Base-by-base conservation (phyloP, 208 protist species). In the Vickermania spadyakhi region DNA sequence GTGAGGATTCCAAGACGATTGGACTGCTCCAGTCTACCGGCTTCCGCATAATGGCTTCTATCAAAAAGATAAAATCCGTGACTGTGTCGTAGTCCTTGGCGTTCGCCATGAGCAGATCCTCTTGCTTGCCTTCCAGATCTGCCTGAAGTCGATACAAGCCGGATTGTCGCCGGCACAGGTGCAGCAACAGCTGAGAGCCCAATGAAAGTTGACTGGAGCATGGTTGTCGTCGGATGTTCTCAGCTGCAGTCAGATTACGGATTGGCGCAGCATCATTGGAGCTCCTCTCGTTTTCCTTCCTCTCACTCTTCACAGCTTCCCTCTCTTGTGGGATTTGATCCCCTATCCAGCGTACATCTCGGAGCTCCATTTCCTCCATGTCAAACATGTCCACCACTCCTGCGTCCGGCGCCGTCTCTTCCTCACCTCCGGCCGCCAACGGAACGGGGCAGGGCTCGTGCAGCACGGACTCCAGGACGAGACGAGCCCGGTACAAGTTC, bases 161-260 rank as follows among this genome's bases (percentile, higher is more conserved):
- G 36, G 64, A 72, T 23, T 89, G 86, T 18, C 86, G 60, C 7
- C 82, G 77, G 58, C 82, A 89, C 0, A 93, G 70, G 58, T 93
- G 86, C 5, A 90, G 64, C 7, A 93, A 65, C 0, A 89, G 25
- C 3, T 64, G 70, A 60, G 85, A 75, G 2, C 86, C 86, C 13
- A 93, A 58, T 13, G 69, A 76, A 26, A 87, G 58, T 14, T 56
- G 22, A 1, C 3, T 5, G 22, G n/a, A 55, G 4, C 30, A 66
- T 42, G 36, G 36, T 18, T 26, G 30, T 30, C n/a, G 23, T 49
- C 49, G 22, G 7, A 7, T 56, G 13, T 58, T 26, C n/a, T n/a
- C n/a, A n/a, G n/a, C n/a, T n/a, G n/a, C n/a, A n/a, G n/a, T n/a
- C n/a, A n/a, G 7, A 21, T 30, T 45, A 25, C 41, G 14, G 14